Conservation (phyloP, 768 basidiomycete species). For the Phlebiopsis gigantea region DNA sequence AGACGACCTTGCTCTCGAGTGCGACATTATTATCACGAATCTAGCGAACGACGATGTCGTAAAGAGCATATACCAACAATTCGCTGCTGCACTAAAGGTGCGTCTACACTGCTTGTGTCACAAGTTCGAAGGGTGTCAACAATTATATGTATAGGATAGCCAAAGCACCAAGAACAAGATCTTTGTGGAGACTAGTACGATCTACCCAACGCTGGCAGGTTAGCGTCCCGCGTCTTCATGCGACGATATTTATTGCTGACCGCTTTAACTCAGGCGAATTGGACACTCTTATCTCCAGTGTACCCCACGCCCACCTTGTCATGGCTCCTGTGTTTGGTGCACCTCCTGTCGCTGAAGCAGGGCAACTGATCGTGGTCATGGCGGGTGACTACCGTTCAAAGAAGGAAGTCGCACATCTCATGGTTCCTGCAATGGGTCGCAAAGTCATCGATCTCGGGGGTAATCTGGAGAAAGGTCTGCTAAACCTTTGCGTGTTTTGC, state of each 20-base stretch:
- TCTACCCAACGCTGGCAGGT: constrained; percentile 30
- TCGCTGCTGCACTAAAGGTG: constrained; percentile 58
- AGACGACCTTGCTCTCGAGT: constrained; percentile 55
- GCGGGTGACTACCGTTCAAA: constrained; percentile 80
- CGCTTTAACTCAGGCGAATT: constrained; percentile 48
- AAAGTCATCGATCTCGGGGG: constrained; percentile 80
- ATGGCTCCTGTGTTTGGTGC: constrained; percentile 76
- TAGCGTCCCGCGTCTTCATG: not conserved
- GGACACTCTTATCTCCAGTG: constrained; percentile 56
- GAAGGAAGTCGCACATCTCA: constrained; percentile 70
- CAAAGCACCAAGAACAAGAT: constrained; percentile 54
- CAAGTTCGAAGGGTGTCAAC: not conserved
- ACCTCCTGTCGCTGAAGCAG: constrained; percentile 59
- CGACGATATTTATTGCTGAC: not conserved
- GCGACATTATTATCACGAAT: constrained; percentile 74
- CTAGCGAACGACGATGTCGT: constrained; percentile 71
- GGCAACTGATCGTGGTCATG: constrained; percentile 68
- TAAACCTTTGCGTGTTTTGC: not conserved
- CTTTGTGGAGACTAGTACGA: constrained; percentile 84
- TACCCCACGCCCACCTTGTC: constrained; percentile 59
- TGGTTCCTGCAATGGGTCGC: constrained; percentile 73
- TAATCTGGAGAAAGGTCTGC: constrained; percentile 74
- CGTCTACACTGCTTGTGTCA: not conserved
- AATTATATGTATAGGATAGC: constrained; percentile 19
- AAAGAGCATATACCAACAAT: constrained; percentile 52